Percentiles rank a stretch among this genome's conserved stretches.
These are phyloP conservation scores for Polyrhizophydium stewartii DNA, from an alignment of 371 early-diverging fungal genomes.

Conservation along the genomic window DNA sequence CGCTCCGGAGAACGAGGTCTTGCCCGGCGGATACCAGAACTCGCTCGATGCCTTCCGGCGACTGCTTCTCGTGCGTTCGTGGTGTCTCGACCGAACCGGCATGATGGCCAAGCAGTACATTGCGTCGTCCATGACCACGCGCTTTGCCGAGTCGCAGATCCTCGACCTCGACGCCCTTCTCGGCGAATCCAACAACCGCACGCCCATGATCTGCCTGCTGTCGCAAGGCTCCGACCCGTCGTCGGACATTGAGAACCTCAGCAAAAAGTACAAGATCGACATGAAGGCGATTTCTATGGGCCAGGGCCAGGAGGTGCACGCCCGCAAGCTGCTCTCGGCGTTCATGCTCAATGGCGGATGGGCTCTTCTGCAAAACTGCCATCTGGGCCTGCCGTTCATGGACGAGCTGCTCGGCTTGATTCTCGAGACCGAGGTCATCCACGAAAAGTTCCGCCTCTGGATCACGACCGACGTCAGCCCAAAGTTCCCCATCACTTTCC, in stretches of 20 bases:
- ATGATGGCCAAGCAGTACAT: constrained; percentile 59
- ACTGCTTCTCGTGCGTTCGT: constrained; percentile 49
- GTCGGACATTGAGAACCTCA: constrained; percentile 54
- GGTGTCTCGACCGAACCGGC: constrained; percentile 52
- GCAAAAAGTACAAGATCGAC: constrained; percentile 55
- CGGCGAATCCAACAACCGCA: constrained; percentile 50
- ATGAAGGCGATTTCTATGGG: constrained; percentile 64
- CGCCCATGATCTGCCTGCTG: constrained; percentile 60
- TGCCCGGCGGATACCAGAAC: constrained; percentile 52
- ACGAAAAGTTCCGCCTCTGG: constrained; percentile 61
- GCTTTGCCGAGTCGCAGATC: constrained; percentile 57
- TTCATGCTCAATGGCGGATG: constrained; percentile 59
- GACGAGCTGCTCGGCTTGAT: constrained; percentile 49
- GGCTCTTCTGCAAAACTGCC: constrained; percentile 61
- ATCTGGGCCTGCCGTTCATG: constrained; percentile 60
- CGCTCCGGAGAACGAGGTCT: constrained; percentile 53
- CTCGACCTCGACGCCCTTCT: constrained; percentile 53
- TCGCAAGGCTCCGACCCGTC: constrained; percentile 59
- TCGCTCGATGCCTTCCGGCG: constrained; percentile 50
- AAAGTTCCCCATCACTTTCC: constrained; percentile 59
- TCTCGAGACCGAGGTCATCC: constrained; percentile 44
- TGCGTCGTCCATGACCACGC: constrained; percentile 36
- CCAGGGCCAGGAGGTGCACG: constrained; percentile 62
- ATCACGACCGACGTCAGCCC: constrained; percentile 54
- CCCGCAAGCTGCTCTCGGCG: constrained; percentile 48